Percentiles rank a stretch among this genome's conserved stretches.
Conservation (phyloP, 352 stramenopile genomes). For the Pythium oligandrum region DNA sequence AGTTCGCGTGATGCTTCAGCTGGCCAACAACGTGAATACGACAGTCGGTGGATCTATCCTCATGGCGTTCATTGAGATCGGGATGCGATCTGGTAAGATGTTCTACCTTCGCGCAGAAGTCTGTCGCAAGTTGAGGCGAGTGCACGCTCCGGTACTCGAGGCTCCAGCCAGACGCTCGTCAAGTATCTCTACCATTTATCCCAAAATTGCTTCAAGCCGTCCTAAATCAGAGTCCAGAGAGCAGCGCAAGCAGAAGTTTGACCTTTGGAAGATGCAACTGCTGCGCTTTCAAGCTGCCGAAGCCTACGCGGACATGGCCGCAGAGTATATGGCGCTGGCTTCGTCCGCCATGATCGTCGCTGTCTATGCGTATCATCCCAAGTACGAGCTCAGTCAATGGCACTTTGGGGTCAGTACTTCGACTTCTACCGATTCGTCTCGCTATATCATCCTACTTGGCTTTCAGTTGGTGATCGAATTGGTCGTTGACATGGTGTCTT, state of each 20-base stretch:
- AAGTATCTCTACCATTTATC: neutral
- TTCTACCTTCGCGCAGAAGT: neutral
- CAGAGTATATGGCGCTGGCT: constrained; percentile 1
- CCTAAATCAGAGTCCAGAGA: neutral
- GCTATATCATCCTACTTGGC: neutral
- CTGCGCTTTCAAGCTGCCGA: constrained; percentile 24
- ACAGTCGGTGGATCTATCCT: constrained; percentile 15
- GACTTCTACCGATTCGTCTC: neutral
- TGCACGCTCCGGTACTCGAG: neutral
- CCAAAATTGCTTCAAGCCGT: neutral
- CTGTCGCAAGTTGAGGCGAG: neutral
- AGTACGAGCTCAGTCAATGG: neutral
- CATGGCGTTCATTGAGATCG: constrained; percentile 22
- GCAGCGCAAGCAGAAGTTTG: neutral
- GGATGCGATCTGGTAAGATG: neutral
- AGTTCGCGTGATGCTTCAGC: constrained; percentile 16
- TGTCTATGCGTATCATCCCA: neutral
- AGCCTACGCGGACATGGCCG: constrained; percentile 23
- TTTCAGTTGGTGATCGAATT: neutral
- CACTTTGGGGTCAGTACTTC: neutral
- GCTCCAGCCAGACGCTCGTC: neutral
- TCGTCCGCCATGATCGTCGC: neutral
- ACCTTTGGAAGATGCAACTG: constrained; percentile 13
- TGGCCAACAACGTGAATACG: constrained; percentile 10
- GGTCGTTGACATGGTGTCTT: neutral